Percentiles rank a stretch among this genome's conserved stretches.
Conservation (phyloP, 192 early-diverging fungal species). For the Rhizophagus sp. region DNA sequence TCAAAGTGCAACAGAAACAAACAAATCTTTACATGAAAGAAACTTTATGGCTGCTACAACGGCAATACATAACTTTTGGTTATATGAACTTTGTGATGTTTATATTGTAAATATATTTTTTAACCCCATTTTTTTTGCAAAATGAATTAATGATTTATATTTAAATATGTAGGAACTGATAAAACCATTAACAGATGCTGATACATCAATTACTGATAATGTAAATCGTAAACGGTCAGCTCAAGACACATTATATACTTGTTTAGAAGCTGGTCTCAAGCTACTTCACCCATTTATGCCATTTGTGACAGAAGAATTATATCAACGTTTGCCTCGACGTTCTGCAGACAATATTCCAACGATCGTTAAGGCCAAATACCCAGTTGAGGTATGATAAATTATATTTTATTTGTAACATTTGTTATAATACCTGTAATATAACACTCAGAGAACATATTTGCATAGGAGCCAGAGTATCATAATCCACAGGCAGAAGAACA, state of each 20-base stretch:
- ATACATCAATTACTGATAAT: slow-evolving; percentile 53
- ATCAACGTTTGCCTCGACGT: slow-evolving; percentile 89
- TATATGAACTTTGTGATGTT: slow-evolving; percentile 96
- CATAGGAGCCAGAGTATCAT: slow-evolving; percentile 54
- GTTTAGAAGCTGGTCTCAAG: slow-evolving; percentile 87
- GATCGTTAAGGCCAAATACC: slow-evolving; percentile 76
- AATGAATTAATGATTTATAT: background rate
- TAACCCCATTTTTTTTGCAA: background rate
- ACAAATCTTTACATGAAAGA: slow-evolving; percentile 72
- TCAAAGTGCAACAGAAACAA: slow-evolving; percentile 73
- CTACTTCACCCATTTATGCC: slow-evolving; percentile 99
- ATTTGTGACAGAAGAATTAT: slow-evolving; percentile 98
- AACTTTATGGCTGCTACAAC: slow-evolving; percentile 94
- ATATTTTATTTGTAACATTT: background rate
- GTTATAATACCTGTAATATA: background rate
- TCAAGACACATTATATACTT: slow-evolving; percentile 92
- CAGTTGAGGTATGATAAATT: slow-evolving; percentile 34
- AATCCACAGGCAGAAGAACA: slow-evolving; percentile 70
- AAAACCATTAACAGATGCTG: slow-evolving; percentile 85
- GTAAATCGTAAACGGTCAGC: slow-evolving; percentile 55
- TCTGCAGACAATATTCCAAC: slow-evolving; percentile 61
- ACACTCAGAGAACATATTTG: slow-evolving; percentile 14
- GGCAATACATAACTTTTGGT: slow-evolving; percentile 90
- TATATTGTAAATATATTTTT: slow-evolving; percentile 69
- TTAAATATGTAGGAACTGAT: slow-evolving; percentile 58